phyloP scores from a whole-genome alignment of 2,329 filamentous ascomycete genomes.

The Trematosphaeria pertusa region DNA sequence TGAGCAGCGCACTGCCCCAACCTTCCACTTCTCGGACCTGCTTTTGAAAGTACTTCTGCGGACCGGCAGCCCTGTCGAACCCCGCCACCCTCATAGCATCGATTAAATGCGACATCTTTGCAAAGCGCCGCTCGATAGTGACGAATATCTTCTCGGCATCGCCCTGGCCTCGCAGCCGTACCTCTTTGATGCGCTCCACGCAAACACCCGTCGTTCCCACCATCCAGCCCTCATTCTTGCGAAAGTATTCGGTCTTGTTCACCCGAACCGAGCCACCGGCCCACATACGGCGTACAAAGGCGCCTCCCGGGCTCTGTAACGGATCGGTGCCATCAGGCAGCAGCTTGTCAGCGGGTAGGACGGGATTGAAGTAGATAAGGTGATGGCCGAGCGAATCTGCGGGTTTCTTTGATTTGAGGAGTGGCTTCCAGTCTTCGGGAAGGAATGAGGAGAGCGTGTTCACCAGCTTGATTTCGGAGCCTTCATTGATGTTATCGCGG shows the following conservation, averaged over 20 bases:
- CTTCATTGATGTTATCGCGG: slow-evolving; percentile 65
- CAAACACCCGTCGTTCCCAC: slow-evolving; percentile 32
- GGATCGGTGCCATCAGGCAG: slow-evolving; percentile 85
- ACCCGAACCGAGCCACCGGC: slow-evolving; percentile 77
- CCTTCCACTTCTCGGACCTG: slow-evolving; percentile 14
- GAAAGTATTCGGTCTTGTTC: slow-evolving; percentile 16
- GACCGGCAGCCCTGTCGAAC: neutral
- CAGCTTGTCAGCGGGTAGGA: slow-evolving; percentile 66
- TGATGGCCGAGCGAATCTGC: slow-evolving; percentile 74
- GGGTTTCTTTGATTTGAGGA: slow-evolving; percentile 8
- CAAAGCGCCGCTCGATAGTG: slow-evolving; percentile 62
- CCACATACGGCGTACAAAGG: slow-evolving; percentile 84
- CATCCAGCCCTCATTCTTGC: slow-evolving; percentile 13
- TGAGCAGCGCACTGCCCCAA: slow-evolving; percentile 51
- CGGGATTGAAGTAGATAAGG: slow-evolving; percentile 84
- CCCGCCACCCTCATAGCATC: slow-evolving; percentile 2
- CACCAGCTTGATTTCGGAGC: slow-evolving; percentile 68
- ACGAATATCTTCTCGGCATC: slow-evolving; percentile 64
- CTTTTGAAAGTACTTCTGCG: slow-evolving; percentile 4
- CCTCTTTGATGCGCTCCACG: slow-evolving; percentile 55
- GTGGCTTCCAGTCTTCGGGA: slow-evolving; percentile 20
- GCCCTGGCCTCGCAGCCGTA: slow-evolving; percentile 57
- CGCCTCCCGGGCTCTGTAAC: slow-evolving; percentile 74
- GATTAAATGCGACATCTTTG: slow-evolving; percentile 28
- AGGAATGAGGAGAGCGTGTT: slow-evolving; percentile 45